Evolutionary conservation across 306 rosid species (phyloP), one percentile per base, ranked within the genome.

Genomic region (Prunus kanzakura): DNA sequence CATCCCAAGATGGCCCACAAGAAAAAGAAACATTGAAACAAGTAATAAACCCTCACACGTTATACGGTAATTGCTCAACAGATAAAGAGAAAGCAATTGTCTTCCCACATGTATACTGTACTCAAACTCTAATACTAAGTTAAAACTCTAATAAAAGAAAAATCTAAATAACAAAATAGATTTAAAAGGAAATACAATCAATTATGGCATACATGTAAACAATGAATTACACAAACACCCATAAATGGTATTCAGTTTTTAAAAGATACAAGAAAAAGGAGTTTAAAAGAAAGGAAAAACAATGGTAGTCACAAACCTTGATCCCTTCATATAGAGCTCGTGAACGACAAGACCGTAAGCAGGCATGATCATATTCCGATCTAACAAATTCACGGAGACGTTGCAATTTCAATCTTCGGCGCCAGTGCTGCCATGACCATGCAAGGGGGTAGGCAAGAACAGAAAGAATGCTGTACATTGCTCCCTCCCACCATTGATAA

Each of bases 401-500:
- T 82, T 96, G 98, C 90, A 96, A 71, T 80, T 87, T 96, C 89
- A 91, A 72, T 86, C 88, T 88, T 55, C 97, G 90, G 45, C 96
- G 94, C 87, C 98, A 96, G 55, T 92, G 99, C 86, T 89, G 93
- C 99, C 99, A 96, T 50, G 98, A 96, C 89, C 97, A 91, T 19
- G 98, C 93, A 78, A 91, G 90, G 29, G 99, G 99, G 80, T 92
- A 93, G 43, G 88, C 91, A 77, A 96, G 85, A 79, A 91, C 82
- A 75, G 89, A 84, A 67, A 92, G 93, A 76, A 91, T 84, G 78
- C 84, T 96, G 90, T 87, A 82, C 49, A 88, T 82, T 71, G 97
- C 98, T 78, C 99, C 99, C 86, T 96, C 99, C 99, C 99, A 96
- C 99, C 99, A 96, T 57, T 93, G 96, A 72, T 96, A 96, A 32